These are phyloP conservation scores for Thalassiosira mediterranea DNA, from an alignment of 352 stramenopile genomes.

Conservation along the genomic window DNA sequence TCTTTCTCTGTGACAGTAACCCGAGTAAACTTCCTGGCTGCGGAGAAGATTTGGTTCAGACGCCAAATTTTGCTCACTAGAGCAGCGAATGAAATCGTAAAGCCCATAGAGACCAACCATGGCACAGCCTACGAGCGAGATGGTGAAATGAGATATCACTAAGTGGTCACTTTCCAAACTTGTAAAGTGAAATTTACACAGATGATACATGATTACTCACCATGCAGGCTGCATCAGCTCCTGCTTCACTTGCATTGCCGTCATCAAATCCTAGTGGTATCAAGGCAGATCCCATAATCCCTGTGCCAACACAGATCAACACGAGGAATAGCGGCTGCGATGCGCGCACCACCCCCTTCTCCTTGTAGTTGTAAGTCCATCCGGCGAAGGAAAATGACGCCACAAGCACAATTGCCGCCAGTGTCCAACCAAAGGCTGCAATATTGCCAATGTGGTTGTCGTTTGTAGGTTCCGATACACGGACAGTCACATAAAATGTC, in stretches of 20 bases:
- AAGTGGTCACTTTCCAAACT: too few relatives aligned
- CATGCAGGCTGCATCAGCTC: conserved; percentile 4
- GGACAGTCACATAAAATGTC: too few relatives aligned
- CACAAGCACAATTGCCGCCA: conserved; percentile 13
- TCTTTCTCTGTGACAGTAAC: conserved; percentile 35
- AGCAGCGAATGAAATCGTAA: conserved; percentile 34
- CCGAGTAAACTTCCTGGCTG: conserved; percentile 4
- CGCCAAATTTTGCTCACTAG: conserved; percentile 54
- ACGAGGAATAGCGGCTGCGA: conserved; percentile 48
- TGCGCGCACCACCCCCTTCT: conserved; percentile 24
- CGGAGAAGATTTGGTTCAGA: conserved; percentile 40
- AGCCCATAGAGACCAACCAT: conserved; percentile 47
- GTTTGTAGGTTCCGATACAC: too few relatives aligned
- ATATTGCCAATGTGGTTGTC: conserved; percentile 7
- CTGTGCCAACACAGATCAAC: conserved; percentile 32
- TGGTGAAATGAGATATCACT: too few relatives aligned
- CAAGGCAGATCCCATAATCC: conserved; percentile 32
- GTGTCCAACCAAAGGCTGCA: conserved; percentile 17
- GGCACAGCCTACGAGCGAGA: conserved; percentile 29
- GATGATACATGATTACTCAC: too few relatives aligned
- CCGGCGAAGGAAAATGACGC: conserved; percentile 2
- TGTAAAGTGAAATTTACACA: conserved; percentile 32
- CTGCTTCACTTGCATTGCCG: conserved; percentile 32
- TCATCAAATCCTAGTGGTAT: conserved; percentile 42
- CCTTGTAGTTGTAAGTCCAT: conserved; percentile 23